Conservation (phyloP, 2,329 filamentous ascomycete species). For the Aspergillaceae sp. region DNA sequence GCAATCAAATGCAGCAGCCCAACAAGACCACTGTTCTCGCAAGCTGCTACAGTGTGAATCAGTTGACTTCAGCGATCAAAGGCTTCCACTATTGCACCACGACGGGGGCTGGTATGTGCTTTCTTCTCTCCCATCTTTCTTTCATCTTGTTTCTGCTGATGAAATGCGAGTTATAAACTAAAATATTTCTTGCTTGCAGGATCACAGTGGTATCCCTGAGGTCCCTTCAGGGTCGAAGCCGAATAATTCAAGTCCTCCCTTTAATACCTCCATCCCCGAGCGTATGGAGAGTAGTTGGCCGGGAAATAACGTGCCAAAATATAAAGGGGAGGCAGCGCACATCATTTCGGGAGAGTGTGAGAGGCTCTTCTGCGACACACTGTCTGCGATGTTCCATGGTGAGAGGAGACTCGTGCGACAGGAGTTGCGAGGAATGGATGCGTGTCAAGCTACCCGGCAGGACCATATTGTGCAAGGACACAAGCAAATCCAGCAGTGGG, state of each 20-base stretch:
- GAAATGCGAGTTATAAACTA: not conserved
- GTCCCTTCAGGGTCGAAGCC: conserved; percentile 79
- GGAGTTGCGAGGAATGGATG: conserved; percentile 83
- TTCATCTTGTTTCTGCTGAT: not conserved
- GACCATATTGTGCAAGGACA: conserved; percentile 18
- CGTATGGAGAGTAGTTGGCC: conserved; percentile 48
- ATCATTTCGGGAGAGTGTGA: conserved; percentile 99
- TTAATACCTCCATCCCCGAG: conserved; percentile 62
- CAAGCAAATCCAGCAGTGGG: conserved; percentile 24
- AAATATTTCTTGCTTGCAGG: conserved; percentile 37
- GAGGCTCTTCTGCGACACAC: conserved; percentile 98
- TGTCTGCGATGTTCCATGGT: conserved; percentile 91
- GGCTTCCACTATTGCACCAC: conserved; percentile 96
- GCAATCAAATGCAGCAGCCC: conserved; percentile 52
- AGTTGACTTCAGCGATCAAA: conserved; percentile 58
- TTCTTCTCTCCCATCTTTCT: not conserved
- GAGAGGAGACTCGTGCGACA: conserved; percentile 69
- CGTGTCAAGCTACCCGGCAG: conserved; percentile 37
- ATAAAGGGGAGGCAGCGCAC: conserved; percentile 82
- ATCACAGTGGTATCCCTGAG: conserved; percentile 93
- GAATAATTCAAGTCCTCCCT: conserved; percentile 81
- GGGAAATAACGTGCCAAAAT: conserved; percentile 29
- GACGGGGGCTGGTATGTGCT: conserved; percentile 61
- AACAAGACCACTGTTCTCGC: conserved; percentile 65
- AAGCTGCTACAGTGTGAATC: conserved; percentile 80